phyloP scores from a whole-genome alignment of 1,284 basidiomycete genomes.

The Xerocomus minutiporus region DNA sequence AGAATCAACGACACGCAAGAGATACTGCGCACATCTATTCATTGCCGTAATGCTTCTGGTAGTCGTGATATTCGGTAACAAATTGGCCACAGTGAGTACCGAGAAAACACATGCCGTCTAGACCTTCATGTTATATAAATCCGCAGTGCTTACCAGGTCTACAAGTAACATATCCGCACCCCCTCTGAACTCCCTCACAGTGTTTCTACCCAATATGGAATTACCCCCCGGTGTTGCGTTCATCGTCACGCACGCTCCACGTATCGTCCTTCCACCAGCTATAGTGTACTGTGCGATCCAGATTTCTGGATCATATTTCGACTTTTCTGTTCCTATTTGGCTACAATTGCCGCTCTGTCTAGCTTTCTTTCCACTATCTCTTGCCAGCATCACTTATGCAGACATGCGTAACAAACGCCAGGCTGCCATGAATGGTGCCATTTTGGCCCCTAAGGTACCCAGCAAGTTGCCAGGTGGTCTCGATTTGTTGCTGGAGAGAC shows the following conservation, averaged over 20 bases:
- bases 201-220: constrained; percentile 8
- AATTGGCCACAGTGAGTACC: neutral
- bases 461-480: constrained; percentile 35
- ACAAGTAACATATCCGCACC: neutral
- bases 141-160: neutral
- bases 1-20: neutral
- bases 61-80: neutral
- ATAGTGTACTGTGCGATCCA: constrained; percentile 13
- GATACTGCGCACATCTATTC: neutral
- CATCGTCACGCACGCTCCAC: constrained; percentile 17
- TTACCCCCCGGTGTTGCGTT: constrained; percentile 30
- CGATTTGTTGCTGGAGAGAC: constrained; percentile 21
- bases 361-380: constrained; percentile 26
- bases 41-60: neutral
- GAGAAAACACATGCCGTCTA: constrained; percentile 7
- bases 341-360: constrained; percentile 17
- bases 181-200: too few relatives aligned
- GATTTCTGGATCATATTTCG: constrained; percentile 3
- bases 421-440: constrained; percentile 33
- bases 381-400: constrained; percentile 20
- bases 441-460: constrained; percentile 29
- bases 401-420: constrained; percentile 26
- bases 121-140: constrained; percentile 10
- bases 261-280: constrained; percentile 19
- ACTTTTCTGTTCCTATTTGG: constrained; percentile 15